Conservation (phyloP, 2,329 filamentous ascomycete species). For the Ambrosiella cleistominuta region DNA sequence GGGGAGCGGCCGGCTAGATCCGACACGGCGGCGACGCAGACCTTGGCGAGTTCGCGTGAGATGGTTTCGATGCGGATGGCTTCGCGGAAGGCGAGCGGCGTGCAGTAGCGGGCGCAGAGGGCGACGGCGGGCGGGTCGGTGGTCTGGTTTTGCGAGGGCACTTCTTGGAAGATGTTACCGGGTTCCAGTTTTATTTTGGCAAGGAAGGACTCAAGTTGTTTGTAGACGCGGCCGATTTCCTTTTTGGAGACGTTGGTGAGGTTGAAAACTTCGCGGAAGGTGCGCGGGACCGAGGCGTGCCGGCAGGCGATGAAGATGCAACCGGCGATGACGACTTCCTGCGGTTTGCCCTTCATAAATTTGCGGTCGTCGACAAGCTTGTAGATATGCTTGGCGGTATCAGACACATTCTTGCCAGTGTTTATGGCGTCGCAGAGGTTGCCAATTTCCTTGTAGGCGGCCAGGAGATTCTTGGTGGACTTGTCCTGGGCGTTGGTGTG, state of each 20-base stretch:
- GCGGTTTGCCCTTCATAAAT: slow-evolving; percentile 85
- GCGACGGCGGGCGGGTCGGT: slow-evolving; percentile 57
- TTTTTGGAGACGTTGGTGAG: slow-evolving; percentile 92
- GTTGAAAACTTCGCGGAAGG: slow-evolving; percentile 86
- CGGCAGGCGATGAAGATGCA: slow-evolving; percentile 97
- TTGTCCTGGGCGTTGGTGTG: slow-evolving; percentile 70
- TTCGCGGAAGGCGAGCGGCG: slow-evolving; percentile 55
- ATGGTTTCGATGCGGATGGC: slow-evolving; percentile 62
- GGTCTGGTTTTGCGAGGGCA: slow-evolving; percentile 52
- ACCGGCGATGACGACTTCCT: slow-evolving; percentile 83
- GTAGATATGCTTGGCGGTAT: slow-evolving; percentile 87
- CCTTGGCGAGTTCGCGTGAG: slow-evolving; percentile 60
- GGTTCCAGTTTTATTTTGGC: slow-evolving; percentile 50
- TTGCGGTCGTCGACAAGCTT: slow-evolving; percentile 88
- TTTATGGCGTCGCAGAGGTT: slow-evolving; percentile 71
- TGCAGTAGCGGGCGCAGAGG: slow-evolving; percentile 80
- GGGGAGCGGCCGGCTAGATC: slow-evolving; percentile 84
- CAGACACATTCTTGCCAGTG: slow-evolving; percentile 63
- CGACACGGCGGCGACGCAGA: slow-evolving; percentile 49
- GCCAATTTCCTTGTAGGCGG: slow-evolving; percentile 80
- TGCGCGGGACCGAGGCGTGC: slow-evolving; percentile 69
- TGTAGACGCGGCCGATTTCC: slow-evolving; percentile 92
- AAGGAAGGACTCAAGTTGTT: slow-evolving; percentile 76
- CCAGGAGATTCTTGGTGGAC: slow-evolving; percentile 60
- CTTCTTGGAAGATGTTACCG: slow-evolving; percentile 23